Percentiles rank a stretch among this genome's conserved stretches.
Evolutionary conservation across 495 filamentous ascomycete genomes (phyloP).

Genomic region (Aspergillus conjunctus): DNA sequence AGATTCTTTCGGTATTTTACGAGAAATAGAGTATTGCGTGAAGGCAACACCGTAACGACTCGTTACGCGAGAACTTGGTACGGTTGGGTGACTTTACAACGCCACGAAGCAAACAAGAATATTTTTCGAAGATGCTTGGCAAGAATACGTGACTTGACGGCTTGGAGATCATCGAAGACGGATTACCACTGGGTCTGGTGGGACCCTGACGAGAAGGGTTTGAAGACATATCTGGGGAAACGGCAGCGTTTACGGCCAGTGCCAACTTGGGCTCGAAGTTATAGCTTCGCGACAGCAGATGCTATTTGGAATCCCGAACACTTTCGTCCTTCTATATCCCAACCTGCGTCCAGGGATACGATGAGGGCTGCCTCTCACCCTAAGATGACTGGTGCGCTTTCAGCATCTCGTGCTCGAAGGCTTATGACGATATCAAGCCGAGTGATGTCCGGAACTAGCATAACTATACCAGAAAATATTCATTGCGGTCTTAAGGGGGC

Average conservation of each 20-base stretch:
- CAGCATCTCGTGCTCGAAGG: background rate
- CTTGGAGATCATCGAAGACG: slow-evolving; percentile 40
- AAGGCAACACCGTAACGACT: slow-evolving; percentile 33
- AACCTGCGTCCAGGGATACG: background rate
- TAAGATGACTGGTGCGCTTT: slow-evolving; percentile 18
- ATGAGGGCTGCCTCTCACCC: background rate
- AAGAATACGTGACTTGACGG: slow-evolving; percentile 29
- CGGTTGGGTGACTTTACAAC: slow-evolving; percentile 43
- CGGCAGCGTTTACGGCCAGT: slow-evolving; percentile 25
- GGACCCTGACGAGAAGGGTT: slow-evolving; percentile 37
- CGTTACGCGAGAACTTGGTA: slow-evolving; percentile 51
- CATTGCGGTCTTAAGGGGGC: too few relatives aligned
- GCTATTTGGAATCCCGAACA: slow-evolving; percentile 32
- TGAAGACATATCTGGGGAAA: slow-evolving; percentile 21
- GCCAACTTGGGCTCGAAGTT: slow-evolving; percentile 31
- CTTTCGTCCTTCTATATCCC: background rate
- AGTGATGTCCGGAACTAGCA: background rate
- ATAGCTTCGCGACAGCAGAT: slow-evolving; percentile 30
- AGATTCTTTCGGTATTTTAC: slow-evolving; percentile 42
- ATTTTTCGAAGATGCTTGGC: slow-evolving; percentile 24
- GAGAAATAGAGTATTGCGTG: slow-evolving; percentile 33
- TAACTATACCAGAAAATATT: too few relatives aligned
- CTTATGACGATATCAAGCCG: background rate
- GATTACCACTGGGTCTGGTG: slow-evolving; percentile 49
- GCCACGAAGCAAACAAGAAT: slow-evolving; percentile 36